Evolutionary conservation across 2,329 filamentous ascomycete genomes (phyloP), one percentile per base, ranked within the genome.

Genomic region (Nemania sp.): DNA sequence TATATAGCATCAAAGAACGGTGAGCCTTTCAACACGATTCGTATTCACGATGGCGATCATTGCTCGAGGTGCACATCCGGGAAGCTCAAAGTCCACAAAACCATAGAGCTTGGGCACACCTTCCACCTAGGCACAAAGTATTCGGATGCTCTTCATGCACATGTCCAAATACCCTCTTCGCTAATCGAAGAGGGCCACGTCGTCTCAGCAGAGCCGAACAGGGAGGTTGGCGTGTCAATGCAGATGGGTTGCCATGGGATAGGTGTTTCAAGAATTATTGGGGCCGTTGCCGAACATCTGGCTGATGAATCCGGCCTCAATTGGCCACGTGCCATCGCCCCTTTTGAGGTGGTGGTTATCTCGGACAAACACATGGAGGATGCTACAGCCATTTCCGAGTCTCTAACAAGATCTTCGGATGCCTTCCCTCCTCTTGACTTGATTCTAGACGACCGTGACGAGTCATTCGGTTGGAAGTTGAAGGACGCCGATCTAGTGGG

Each of bases 221-320:
- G 67, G 14, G 57, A 65, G 40, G 63, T 61, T n/a, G 67, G 61
- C 22, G 77, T 84, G 0, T 78, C 85, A 0, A 80, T 96, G 66
- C 84, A 96, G 61, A 99, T 99, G 94, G 94, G 94, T 50, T 99
- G 94, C 69, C 91, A 97, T 68, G 94, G 94, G 1, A 95, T 99
- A 57, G 94, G 94, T 1, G 84, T 99, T 15, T 96, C 91, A 5
- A 87, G 94, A 39, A 86, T 99, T 64, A 86, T 99, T 57, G 91
- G 88, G 7, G 91, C 94, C 1, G 84, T 94, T 1, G 92, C 92
- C 1, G 87, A 93, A 59, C 81, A 87, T 33, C 77, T 91, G 8
- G 80, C 84, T 0, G 90, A 96, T 61, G 67, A 79, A 2, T 81
- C 76, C 66, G 94, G 91, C 0, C 78, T 97, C 6, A 91, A 90